These are phyloP conservation scores for Aspergillus homomorphus DNA, from an alignment of 495 filamentous ascomycete genomes.

Conservation along the genomic window DNA sequence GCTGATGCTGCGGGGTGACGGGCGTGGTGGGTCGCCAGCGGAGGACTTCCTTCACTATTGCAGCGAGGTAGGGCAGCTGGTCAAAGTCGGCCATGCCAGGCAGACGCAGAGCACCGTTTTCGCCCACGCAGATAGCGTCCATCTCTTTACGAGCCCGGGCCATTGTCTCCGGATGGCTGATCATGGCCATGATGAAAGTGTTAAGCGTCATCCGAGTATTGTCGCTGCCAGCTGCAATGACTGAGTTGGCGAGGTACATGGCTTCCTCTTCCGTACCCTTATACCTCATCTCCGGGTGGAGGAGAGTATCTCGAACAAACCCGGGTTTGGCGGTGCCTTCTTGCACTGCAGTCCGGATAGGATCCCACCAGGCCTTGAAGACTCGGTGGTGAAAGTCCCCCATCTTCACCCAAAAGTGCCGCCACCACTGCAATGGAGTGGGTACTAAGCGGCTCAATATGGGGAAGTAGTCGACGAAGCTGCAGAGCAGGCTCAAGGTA, in stretches of 20 bases:
- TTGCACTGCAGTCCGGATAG: conserved; percentile 21
- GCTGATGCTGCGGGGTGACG: conserved; percentile 26
- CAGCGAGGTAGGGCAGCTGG: conserved; percentile 30
- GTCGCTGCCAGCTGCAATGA: conserved; percentile 46
- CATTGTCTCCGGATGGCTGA: conserved; percentile 30
- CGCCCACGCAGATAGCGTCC: conserved; percentile 34
- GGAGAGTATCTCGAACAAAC: conserved; percentile 33
- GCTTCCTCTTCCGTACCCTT: conserved; percentile 37
- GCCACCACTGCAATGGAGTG: conserved; percentile 37
- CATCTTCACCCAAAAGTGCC: conserved; percentile 30
- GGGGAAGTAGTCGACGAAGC: conserved; percentile 40
- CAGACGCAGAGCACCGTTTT: conserved; percentile 25
- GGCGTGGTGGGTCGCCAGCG: conserved; percentile 37
- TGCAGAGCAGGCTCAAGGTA: conserved; percentile 26
- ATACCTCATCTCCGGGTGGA: conserved; percentile 34
- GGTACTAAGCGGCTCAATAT: conserved; percentile 20
- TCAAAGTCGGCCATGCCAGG: conserved; percentile 28
- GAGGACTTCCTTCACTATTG: conserved; percentile 32
- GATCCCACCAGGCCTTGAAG: conserved; percentile 37
- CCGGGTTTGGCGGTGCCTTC: conserved; percentile 25
- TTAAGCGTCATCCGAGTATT: conserved; percentile 41
- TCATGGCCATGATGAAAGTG: conserved; percentile 33
- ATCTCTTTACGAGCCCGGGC: conserved; percentile 31
- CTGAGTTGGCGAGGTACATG: conserved; percentile 42
- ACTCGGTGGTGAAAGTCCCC: conserved; percentile 29